Evolutionary conservation across 176 grass and related monocot species (phyloP).

Genomic region (Lolium rigidum): DNA sequence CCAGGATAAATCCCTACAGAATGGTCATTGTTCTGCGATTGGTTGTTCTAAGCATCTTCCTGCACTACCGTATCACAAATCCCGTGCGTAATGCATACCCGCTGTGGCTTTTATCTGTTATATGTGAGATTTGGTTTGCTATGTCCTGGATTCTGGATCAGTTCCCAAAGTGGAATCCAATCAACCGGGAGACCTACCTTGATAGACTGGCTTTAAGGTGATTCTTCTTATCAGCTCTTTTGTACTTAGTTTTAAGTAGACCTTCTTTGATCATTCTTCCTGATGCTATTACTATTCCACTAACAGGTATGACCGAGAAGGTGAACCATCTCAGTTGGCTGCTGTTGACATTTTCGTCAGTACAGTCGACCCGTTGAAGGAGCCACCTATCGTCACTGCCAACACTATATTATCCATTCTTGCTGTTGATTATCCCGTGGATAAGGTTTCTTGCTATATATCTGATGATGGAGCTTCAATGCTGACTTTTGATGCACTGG

Average conservation of each 20-base stretch:
- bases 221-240: constrained; percentile 42
- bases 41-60: constrained; percentile 88
- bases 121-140: constrained; percentile 99
- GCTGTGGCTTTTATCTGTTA: constrained; percentile 96
- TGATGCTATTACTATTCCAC: constrained; percentile 30
- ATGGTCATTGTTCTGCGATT: constrained; percentile 98
- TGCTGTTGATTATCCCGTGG: constrained; percentile 96
- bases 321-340: constrained; percentile 96
- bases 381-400: constrained; percentile 97
- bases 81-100: constrained; percentile 81
- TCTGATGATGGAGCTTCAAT: constrained; percentile 99
- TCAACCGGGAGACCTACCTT: constrained; percentile 99
- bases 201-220: constrained; percentile 97
- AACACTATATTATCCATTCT: constrained; percentile 98
- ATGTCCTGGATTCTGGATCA: constrained; percentile 99
- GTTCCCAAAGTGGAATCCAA: constrained; percentile 98
- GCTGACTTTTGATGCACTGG: constrained; percentile 90
- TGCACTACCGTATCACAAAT: constrained; percentile 99
- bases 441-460: constrained; percentile 99
- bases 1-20: constrained; percentile 96
- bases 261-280: constrained; percentile 31
- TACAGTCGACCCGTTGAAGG: constrained; percentile 98
- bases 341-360: constrained; percentile 99
- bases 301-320: constrained; percentile 95
- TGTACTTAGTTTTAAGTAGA: constrained; percentile 19